Conservation (phyloP, 1,284 basidiomycete genomes). For the Microbotryomycetes sp. region DNA sequence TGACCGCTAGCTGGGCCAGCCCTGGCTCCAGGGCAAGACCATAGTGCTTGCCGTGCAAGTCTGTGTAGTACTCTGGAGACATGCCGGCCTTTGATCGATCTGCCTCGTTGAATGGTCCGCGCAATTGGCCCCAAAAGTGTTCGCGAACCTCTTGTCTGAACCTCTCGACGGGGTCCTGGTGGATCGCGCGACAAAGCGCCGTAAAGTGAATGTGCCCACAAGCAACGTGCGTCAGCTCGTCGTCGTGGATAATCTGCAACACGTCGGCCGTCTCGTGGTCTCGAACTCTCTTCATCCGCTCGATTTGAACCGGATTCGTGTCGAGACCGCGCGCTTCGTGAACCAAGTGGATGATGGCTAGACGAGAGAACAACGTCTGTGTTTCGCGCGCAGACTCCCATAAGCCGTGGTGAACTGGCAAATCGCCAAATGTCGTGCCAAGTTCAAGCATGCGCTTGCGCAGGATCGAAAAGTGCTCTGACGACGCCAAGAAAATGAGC, state of each 20-base stretch:
- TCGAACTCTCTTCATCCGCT: constrained; percentile 60
- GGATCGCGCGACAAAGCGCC: constrained; percentile 56
- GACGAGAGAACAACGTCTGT: constrained; percentile 61
- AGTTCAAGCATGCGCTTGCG: constrained; percentile 47
- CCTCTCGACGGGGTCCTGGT: constrained; percentile 59
- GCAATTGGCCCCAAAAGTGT: constrained; percentile 67
- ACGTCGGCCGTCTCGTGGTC: constrained; percentile 63
- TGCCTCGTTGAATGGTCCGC: constrained; percentile 69
- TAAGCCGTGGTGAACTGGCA: constrained; percentile 48
- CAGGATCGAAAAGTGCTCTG: constrained; percentile 46
- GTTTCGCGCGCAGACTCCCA: constrained; percentile 77
- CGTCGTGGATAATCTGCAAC: constrained; percentile 69
- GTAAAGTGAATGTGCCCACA: constrained; percentile 74
- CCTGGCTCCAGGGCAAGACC: too few species aligned
- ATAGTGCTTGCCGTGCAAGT: background rate
- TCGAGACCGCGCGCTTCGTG: constrained; percentile 83
- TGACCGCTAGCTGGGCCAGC: too few species aligned
- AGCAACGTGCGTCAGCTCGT: constrained; percentile 77
- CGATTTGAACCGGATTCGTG: constrained; percentile 77
- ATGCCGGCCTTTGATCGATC: constrained; percentile 61
- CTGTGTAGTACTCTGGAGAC: constrained; percentile 38
- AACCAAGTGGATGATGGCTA: constrained; percentile 82
- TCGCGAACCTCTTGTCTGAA: constrained; percentile 66
- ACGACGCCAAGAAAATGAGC: too few species aligned
- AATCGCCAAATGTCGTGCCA: constrained; percentile 62